Base-by-base conservation (phyloP, 345 rosid species). In the Excoecaria agallocha region DNA sequence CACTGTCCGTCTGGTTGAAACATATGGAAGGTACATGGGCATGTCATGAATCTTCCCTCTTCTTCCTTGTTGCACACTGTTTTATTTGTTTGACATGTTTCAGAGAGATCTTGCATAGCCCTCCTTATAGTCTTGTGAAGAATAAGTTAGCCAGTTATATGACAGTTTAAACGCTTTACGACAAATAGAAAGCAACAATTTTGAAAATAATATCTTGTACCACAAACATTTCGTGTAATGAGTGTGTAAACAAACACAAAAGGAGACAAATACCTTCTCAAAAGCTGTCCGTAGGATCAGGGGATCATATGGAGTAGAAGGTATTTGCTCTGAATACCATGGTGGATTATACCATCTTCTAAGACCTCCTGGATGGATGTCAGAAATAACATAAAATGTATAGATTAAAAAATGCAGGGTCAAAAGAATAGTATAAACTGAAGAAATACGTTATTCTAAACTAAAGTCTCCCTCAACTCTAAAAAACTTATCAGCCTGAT, bases 271-370 rank as follows among this genome's bases (percentile, higher is more conserved):
- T 87, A 74, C 94, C 94, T 89, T 88, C 82, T 91, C 97, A 62
- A 89, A 89, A 66, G 87, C 84, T 71, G 73, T 59, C 30, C 94
- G 87, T 76, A 89, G 72, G 46, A 75, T 68, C 62, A 78, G 67
- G 63, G 91, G 85, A 79, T 91, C 88, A 80, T 87, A 91, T 17
- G 88, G 90, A 50, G 79, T 72, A 77, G 93, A 89, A 74, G 97
- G 97, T 68, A 89, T 87, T 73, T 81, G 70, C 81, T 91, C 94
- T 19, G 80, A 75, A 69, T 67, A 87, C 94, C 97, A 91, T 24
- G 86, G 72, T 45, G 97, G 90, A 84, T 91, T 89, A 63, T 87
- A 89, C 97, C 97, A 91, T 74, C 97, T 88, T 79, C 89, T 85
- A 77, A 89, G 87, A 20, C 66, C 88, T 81, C 91, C 94, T 89